Percentiles rank a stretch among this genome's conserved stretches.
These are phyloP conservation scores for Leccinum uliginosum DNA, from an alignment of 768 basidiomycete species.

Conservation along the genomic window DNA sequence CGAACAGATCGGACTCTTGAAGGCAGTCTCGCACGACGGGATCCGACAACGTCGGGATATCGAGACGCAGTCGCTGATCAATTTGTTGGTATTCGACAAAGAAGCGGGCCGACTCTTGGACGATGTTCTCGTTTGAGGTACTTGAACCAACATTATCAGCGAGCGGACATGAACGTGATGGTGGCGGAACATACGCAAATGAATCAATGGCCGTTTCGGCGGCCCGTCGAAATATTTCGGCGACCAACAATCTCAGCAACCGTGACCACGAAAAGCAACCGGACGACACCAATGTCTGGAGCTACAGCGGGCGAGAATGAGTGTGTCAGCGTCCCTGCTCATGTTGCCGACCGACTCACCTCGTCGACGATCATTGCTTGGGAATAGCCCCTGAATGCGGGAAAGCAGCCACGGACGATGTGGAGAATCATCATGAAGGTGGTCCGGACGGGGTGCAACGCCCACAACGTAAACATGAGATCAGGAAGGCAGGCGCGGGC, in stretches of 20 bases:
- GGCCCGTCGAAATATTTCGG: conserved; percentile 61
- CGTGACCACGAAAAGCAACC: conserved; percentile 69
- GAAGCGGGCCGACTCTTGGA: conserved; percentile 69
- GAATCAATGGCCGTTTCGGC: conserved; percentile 64
- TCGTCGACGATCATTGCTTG: conserved; percentile 85
- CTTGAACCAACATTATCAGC: conserved; percentile 32
- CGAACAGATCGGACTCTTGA: conserved; percentile 84
- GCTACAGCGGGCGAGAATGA: conserved; percentile 33
- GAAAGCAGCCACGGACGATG: conserved; percentile 68
- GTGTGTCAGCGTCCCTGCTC: conserved; percentile 1
- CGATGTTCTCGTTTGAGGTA: conserved; percentile 64
- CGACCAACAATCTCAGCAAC: conserved; percentile 51
- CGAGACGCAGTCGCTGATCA: conserved; percentile 70
- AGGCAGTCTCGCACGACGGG: conserved; percentile 70
- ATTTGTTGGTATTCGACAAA: conserved; percentile 76
- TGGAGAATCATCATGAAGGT: conserved; percentile 69
- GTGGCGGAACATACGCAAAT: conserved; percentile 55
- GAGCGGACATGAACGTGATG: conserved; percentile 13
- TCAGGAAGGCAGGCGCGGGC: conserved; percentile 50
- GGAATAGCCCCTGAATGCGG: conserved; percentile 81
- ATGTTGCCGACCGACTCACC: conserved; percentile 39
- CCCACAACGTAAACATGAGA: conserved; percentile 47
- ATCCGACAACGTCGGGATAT: conserved; percentile 75
- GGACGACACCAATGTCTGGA: conserved; percentile 66
- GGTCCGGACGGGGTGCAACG: conserved; percentile 63